Conservation (phyloP, 108 stramenopile species). For the Schizochytrium sp. region DNA sequence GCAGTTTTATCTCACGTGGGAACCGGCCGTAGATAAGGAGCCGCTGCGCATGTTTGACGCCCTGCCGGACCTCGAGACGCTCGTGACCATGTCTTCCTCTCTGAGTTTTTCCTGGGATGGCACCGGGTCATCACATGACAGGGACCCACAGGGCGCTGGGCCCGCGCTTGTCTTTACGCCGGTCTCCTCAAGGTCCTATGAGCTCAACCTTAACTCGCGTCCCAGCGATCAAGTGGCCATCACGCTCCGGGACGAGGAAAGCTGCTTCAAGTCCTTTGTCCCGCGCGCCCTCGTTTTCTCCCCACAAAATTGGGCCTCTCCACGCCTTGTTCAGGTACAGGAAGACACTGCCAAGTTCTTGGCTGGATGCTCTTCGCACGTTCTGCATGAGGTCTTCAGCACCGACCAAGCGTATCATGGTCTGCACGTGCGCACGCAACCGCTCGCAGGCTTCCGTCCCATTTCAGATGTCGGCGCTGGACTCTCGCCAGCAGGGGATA, state of each 20-base stretch:
- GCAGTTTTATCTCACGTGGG: neutral
- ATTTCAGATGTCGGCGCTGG: neutral
- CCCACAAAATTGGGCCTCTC: neutral
- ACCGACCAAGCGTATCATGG: neutral
- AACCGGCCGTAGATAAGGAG: neutral
- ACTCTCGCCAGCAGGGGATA: too few relatives aligned
- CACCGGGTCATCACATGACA: neutral
- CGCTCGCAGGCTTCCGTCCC: neutral
- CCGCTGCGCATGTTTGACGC: neutral
- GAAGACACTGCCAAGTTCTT: neutral
- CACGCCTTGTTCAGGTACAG: neutral
- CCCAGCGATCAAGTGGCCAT: neutral
- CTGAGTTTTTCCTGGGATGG: neutral
- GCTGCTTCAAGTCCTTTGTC: neutral
- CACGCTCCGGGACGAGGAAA: neutral
- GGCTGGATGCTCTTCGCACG: neutral
- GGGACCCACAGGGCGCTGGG: neutral
- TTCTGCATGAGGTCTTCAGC: conserved; percentile 12
- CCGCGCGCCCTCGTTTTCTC: neutral
- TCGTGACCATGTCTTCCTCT: neutral
- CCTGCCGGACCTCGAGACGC: neutral
- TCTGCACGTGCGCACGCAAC: neutral
- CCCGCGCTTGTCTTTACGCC: neutral
- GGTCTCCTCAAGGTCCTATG: neutral
- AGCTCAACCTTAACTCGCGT: neutral